These are phyloP conservation scores for Mortierella claussenii DNA, from an alignment of 192 early-diverging fungal species.

Conservation along the genomic window DNA sequence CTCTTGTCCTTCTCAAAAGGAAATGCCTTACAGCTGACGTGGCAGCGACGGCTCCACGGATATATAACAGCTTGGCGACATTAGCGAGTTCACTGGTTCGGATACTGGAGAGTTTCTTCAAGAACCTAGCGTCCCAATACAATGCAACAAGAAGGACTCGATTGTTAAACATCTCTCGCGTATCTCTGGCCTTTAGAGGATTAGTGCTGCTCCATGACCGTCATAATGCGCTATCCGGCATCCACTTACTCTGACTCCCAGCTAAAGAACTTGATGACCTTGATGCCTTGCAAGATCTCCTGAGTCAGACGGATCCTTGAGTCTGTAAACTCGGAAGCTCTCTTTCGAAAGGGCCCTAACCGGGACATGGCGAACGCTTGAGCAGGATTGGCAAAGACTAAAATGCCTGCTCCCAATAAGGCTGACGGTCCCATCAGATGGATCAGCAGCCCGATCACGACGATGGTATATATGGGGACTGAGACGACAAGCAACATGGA, in stretches of 20 bases:
- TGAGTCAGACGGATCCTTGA: constrained; percentile 59
- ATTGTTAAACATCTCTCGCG: too few relatives aligned
- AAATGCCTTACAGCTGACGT: constrained; percentile 46
- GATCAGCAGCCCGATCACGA: constrained; percentile 28
- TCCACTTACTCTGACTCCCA: constrained; percentile 48
- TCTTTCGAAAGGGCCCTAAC: constrained; percentile 31
- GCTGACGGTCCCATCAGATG: constrained; percentile 42
- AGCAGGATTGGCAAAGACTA: constrained; percentile 31
- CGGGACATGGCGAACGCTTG: constrained; percentile 41
- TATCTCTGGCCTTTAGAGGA: too few relatives aligned
- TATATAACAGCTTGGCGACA: constrained; percentile 25
- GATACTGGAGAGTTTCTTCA: constrained; percentile 36
- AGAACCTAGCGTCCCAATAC: constrained; percentile 16
- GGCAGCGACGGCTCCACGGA: constrained; percentile 38
- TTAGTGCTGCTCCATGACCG: too few relatives aligned
- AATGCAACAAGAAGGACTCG: not conserved
- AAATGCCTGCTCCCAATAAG: constrained; percentile 30
- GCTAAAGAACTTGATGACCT: constrained; percentile 77
- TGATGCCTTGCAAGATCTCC: constrained; percentile 66
- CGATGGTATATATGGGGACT: constrained; percentile 15
- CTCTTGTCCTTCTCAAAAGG: not conserved
- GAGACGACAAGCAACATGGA: constrained; percentile 23
- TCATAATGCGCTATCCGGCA: not conserved
- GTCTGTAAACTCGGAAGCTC: constrained; percentile 59
- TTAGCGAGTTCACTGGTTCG: constrained; percentile 19